These are phyloP conservation scores for Fusarium brevicatenulatum DNA, from an alignment of 2,329 filamentous ascomycete species.

Conservation along the genomic window DNA sequence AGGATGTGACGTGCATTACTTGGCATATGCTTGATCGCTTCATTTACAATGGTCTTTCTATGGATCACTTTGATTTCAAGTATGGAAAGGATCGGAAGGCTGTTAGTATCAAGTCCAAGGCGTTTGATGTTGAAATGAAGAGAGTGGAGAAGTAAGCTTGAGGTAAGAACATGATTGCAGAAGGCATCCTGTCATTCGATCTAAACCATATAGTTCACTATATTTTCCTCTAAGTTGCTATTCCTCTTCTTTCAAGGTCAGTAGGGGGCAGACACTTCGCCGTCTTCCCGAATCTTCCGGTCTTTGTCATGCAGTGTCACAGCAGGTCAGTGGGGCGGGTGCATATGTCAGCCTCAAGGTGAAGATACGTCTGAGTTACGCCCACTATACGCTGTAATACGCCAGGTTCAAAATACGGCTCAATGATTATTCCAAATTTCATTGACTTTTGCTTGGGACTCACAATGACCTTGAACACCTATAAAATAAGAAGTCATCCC, in stretches of 20 bases:
- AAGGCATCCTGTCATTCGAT: fast-evolving
- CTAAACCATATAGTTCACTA: fast-evolving
- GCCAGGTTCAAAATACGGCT: fast-evolving
- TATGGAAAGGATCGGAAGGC: not conserved
- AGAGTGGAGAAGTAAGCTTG: not conserved
- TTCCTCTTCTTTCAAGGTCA: not conserved
- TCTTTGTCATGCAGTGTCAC: not conserved
- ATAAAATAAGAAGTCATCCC: not conserved
- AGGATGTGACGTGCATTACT: conserved; percentile 7
- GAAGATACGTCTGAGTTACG: not conserved
- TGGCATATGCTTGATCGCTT: conserved; percentile 1
- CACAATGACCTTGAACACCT: fast-evolving
- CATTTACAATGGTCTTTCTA: not conserved
- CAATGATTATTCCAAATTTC: fast-evolving
- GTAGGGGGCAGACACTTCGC: fast-evolving
- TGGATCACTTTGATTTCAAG: conserved; percentile 16
- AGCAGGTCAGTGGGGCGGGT: not conserved
- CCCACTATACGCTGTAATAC: not conserved
- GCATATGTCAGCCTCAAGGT: not conserved
- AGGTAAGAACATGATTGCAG: fast-evolving
- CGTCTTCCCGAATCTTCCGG: not conserved
- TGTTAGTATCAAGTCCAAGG: not conserved
- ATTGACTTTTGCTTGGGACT: fast-evolving
- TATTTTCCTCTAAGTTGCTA: fast-evolving
- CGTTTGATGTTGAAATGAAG: not conserved